Evolutionary conservation across 257 asterid genomes (phyloP), one percentile per base, ranked within the genome.

Genomic region (Ophiorrhiza pumila): DNA sequence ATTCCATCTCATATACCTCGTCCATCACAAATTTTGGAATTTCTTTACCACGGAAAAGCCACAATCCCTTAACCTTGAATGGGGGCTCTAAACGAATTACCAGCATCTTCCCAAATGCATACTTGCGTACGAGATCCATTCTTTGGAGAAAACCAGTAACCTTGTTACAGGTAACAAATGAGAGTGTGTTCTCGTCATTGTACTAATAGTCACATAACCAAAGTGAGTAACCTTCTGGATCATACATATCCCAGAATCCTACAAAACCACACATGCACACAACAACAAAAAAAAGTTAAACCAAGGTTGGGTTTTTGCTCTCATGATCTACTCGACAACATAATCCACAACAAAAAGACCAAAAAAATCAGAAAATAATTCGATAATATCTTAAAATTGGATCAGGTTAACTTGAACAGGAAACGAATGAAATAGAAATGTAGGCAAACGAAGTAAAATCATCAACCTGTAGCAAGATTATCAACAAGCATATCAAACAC

Each of bases 181-280:
- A 89, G 20, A 94, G 96, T 0, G 79, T 86, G 84, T 94, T 94
- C 59, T 94, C 99, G 32, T 94, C 97, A 6, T 94, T 86, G 89
- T 91, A 94, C 71, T 94, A 91, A 86, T 94, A 94, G 65, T 94
- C 87, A 31, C 99, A 94, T 85, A 94, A 94, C 99, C 97, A 94
- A 4, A 94, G 89, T 18, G 97, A 94, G 85, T 94, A 94, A 64
- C 97, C 99, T 77, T 94, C 99, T 0, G 96, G 96, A 64, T 94
- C 99, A 50, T 85, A 94, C 99, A 94, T 94, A 71, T 94, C 97
- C 99, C 97, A 94, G 56, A 94, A 94, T 37, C 99, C 99, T 94
- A 83, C n/a, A 52, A 79, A 68, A 60, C 7, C 27, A n/a, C 4
- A 20, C 18, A 35, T 35, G 7, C 4, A 2, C 3, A 37, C 3